Conservation (phyloP, 257 asterid species). For the Jacaranda copaia region DNA sequence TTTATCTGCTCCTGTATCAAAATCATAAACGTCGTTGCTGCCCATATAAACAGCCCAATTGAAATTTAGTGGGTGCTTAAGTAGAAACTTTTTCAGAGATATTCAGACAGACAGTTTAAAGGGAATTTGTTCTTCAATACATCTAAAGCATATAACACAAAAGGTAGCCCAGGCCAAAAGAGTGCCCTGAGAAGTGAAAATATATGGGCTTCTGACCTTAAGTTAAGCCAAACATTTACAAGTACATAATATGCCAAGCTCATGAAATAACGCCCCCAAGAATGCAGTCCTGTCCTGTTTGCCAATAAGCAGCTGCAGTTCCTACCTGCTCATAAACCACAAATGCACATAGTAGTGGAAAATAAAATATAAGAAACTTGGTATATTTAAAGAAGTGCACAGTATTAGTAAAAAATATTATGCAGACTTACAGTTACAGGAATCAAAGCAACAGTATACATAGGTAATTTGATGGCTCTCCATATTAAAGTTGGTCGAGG, state of each 20-base stretch:
- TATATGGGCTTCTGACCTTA: slow-evolving; percentile 46
- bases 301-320: slow-evolving; percentile 51
- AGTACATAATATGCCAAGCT: slow-evolving; percentile 55
- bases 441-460: slow-evolving; percentile 41
- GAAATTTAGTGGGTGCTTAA: background rate
- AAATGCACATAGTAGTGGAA: background rate
- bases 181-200: background rate
- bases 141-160: background rate
- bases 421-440: slow-evolving; percentile 38
- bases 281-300: slow-evolving; percentile 53
- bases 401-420: background rate
- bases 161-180: no score
- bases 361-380: background rate
- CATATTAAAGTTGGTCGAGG: slow-evolving; percentile 40
- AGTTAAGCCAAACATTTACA: slow-evolving; percentile 60
- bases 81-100: background rate
- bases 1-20: slow-evolving; percentile 73
- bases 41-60: background rate
- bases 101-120: background rate
- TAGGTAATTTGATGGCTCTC: slow-evolving; percentile 48
- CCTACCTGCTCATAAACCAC: slow-evolving; percentile 51
- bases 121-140: background rate
- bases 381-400: background rate
- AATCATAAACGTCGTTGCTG: slow-evolving; percentile 81
- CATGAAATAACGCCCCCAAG: slow-evolving; percentile 46